Evolutionary conservation across 345 rosid genomes (phyloP), one percentile per base, ranked within the genome.

Genomic region (Arabis hirsuta): DNA sequence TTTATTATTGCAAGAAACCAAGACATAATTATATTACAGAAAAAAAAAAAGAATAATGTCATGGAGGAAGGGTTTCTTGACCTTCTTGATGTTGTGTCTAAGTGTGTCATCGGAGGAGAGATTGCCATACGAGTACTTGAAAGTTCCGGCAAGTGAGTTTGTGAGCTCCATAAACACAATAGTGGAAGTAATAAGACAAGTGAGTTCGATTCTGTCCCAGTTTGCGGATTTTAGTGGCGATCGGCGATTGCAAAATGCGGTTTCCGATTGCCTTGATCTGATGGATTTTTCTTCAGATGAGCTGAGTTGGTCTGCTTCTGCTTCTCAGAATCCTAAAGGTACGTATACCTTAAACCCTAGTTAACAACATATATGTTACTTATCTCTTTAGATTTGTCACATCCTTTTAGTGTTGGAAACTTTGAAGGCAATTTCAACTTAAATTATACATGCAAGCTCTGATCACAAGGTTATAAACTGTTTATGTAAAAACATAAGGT

Each of bases 201-300:
- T 76, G 27, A 76, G 65, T 56, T 76, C 86, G 6, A 47, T 81
- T 0, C 47, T 87, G 65, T 80, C 86, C 0, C 80, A 67, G 29
- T 74, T 84, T 42, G 82, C 77, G 4, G 76, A 20, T 29, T 29
- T 84, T 4, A 67, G 88, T 16, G 87, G 85, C 31, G 90, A 85
- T 69, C 73, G 55, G 24, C 81, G 86, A 19, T 73, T 87, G 7
- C 43, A 71, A 6, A 83, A 77, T 72, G 90, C 96, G 22, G 65
- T 90, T 7, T 70, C 81, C 0, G 96, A 90, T 60, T 90, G 96
- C 52, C 64, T 78, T n/a, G 96, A 90, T 69, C 76, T 90, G 62
- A 82, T 90, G 4, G 91, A 87, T 32, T 76, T 78, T 72, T 87
- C 96, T 22, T 62, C 86, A 7, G 93, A 87, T 11, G 84, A 80